phyloP scores from a whole-genome alignment of 2,329 filamentous ascomycete genomes.

The Colletotrichum chlorophyti region DNA sequence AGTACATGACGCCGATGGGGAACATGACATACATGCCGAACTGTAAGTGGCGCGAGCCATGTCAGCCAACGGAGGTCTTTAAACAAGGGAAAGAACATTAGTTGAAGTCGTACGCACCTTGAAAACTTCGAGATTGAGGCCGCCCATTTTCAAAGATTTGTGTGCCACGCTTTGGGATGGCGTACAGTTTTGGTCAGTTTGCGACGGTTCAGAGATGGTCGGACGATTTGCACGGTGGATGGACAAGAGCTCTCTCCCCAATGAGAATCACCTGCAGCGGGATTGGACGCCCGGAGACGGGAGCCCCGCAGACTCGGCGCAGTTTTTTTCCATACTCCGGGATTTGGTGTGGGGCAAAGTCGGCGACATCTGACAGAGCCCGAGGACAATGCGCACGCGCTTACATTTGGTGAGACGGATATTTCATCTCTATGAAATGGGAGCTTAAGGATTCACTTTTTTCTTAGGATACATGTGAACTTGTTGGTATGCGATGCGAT shows the following conservation, averaged over 20 bases:
- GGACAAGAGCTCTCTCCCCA: slow-evolving; percentile 4
- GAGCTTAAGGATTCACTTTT: too few species aligned
- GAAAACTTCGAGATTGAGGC: slow-evolving; percentile 87
- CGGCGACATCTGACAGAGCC: slow-evolving; percentile 18
- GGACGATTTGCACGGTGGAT: slow-evolving; percentile 5
- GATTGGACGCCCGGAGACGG: slow-evolving; percentile 16
- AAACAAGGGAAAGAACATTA: neutral
- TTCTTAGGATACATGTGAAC: too few species aligned
- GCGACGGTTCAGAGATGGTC: slow-evolving; percentile 12
- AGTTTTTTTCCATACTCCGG: slow-evolving; percentile 25
- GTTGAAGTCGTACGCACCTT: slow-evolving; percentile 63
- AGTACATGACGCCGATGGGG: slow-evolving; percentile 99
- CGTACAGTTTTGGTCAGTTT: neutral
- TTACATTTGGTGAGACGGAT: too few species aligned
- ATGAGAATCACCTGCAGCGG: slow-evolving; percentile 19
- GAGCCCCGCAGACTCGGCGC: slow-evolving; percentile 15
- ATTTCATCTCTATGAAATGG: too few species aligned
- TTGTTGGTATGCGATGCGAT: slow-evolving; percentile 21
- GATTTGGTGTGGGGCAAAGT: slow-evolving; percentile 10
- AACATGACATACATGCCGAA: slow-evolving; percentile 99
- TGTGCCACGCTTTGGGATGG: neutral
- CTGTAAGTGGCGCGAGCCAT: slow-evolving; percentile 50
- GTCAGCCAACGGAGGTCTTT: neutral
- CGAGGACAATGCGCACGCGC: neutral
- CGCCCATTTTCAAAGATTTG: slow-evolving; percentile 64